These are phyloP conservation scores for Glebionis coronaria DNA, from an alignment of 129 eudicot genomes.

Conservation along the genomic window DNA sequence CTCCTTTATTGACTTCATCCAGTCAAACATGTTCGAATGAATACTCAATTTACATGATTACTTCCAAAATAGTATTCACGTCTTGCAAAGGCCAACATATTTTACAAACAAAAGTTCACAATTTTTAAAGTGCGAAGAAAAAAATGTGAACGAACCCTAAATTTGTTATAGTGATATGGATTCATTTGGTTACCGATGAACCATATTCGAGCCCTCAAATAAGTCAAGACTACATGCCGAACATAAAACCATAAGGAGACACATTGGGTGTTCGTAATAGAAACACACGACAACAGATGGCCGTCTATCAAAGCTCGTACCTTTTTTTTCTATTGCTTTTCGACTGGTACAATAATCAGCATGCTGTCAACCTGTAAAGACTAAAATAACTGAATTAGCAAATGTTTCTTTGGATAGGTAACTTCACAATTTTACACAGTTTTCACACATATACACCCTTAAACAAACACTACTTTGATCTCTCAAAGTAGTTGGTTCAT, in stretches of 20 bases:
- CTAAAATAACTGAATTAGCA: not conserved
- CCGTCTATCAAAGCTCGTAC: not conserved
- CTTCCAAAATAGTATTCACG: slow-evolving; percentile 10
- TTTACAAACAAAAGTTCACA: too few relatives aligned
- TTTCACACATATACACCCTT: slow-evolving; percentile 23
- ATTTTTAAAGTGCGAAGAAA: too few relatives aligned
- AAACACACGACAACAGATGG: not conserved
- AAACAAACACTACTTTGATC: slow-evolving; percentile 18
- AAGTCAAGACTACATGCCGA: slow-evolving; percentile 8
- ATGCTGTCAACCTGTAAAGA: slow-evolving; percentile 15
- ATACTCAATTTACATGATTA: not conserved
- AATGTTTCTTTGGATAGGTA: not conserved
- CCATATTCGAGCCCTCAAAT: slow-evolving; percentile 24
- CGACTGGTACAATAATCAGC: slow-evolving; percentile 9
- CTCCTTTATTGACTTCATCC: not conserved
- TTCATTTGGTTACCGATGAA: slow-evolving; percentile 48
- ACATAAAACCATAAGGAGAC: slow-evolving; percentile 3
- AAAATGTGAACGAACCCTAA: too few relatives aligned
- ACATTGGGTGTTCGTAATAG: not conserved
- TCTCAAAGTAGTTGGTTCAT: slow-evolving; percentile 33
- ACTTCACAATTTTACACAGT: not conserved
- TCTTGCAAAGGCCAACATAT: not conserved
- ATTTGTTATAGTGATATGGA: too few relatives aligned
- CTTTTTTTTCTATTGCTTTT: not conserved
- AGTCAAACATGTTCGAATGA: not conserved